Conservation (phyloP, 176 grass and related monocot genomes). For the Chloris gayana region DNA sequence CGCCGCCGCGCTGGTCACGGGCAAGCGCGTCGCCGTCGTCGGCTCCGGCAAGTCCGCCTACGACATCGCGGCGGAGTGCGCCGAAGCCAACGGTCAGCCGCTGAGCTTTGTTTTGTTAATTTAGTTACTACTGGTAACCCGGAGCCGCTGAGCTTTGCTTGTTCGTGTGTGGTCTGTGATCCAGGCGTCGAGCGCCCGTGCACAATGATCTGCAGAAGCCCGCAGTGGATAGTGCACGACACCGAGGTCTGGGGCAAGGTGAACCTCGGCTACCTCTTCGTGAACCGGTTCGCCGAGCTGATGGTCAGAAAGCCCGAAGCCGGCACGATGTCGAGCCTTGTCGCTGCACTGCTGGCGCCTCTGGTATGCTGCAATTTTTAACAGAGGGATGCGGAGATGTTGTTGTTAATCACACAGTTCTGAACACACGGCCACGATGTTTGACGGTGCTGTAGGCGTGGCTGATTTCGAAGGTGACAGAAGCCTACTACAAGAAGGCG, state of each 20-base stretch:
- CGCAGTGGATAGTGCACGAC: slow-evolving; percentile 51
- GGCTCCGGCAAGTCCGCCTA: slow-evolving; percentile 48
- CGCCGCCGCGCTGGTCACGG: slow-evolving; percentile 47
- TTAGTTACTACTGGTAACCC: no score
- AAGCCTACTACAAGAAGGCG: slow-evolving; percentile 44
- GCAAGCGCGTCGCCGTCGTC: slow-evolving; percentile 53
- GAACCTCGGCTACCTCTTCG: slow-evolving; percentile 44
- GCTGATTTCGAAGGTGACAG: slow-evolving; percentile 43
- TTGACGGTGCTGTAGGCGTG: slow-evolving; percentile 40
- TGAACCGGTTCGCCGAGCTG: slow-evolving; percentile 65
- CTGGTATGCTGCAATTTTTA: slow-evolving; percentile 19
- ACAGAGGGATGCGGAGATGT: no score
- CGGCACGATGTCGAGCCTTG: slow-evolving; percentile 31
- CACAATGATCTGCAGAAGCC: slow-evolving; percentile 48
- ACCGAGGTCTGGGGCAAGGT: slow-evolving; percentile 35
- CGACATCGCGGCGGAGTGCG: slow-evolving; percentile 55
- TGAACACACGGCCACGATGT: no score
- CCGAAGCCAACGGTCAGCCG: slow-evolving; percentile 35
- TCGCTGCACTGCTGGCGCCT: slow-evolving; percentile 52
- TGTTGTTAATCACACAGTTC: no score
- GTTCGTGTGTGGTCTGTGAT: neutral
- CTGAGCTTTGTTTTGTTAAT: neutral
- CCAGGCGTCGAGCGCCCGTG: slow-evolving; percentile 54
- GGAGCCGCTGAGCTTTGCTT: no score
- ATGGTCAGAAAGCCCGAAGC: slow-evolving; percentile 60